Evolutionary conservation across 352 stramenopile species (phyloP), one percentile per base, ranked within the genome.

Genomic region (Pythium rhizo-oryzae): DNA sequence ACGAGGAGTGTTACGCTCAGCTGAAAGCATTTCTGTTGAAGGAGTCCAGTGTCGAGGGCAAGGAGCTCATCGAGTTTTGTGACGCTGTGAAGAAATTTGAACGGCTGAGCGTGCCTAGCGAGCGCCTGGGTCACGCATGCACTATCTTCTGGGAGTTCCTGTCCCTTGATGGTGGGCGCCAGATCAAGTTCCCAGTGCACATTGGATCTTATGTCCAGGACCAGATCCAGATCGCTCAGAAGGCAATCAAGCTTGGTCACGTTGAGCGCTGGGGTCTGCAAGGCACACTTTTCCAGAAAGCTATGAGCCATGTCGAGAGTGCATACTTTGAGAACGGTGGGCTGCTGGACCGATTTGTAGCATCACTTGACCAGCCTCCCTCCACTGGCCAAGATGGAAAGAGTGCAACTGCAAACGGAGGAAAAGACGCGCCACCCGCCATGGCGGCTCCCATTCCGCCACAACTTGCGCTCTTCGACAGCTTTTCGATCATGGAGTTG

Each of bases 91-190:
- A 93, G 59, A 91, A 89, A 41, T 96, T 89, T 58, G 88, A 96
- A 59, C 84, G 88, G 18, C 79, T 84, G 13, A 85, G 75, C 0
- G 74, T 85, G 1, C 79, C 84, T 28, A 92, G 74, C 19, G 88
- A 96, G 19, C 85, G 88, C 12, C 57, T 94, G 11, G 83, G 84
- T 1, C 88, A 93, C 44, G 88, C 88, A 7, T 90, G 75, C 50
- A 69, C 91, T 8, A 90, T 96, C 37, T 96, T 87, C 50, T 96
- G 88, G 88, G 88, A 96, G 59, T 96, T 91, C 37, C 69, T 94
- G 51, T 84, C 81, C 0, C 30, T 65, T 4, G 88, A 96, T 67
- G 80, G 86, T 8, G 81, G 74, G 6, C 84, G 80, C 15, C 76
- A 71, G 28, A 60, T 94, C n/a, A 59, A 82, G 15, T 96, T 94